Conservation (phyloP, 202 grass and related monocot species). For the Setaria viridis region DNA sequence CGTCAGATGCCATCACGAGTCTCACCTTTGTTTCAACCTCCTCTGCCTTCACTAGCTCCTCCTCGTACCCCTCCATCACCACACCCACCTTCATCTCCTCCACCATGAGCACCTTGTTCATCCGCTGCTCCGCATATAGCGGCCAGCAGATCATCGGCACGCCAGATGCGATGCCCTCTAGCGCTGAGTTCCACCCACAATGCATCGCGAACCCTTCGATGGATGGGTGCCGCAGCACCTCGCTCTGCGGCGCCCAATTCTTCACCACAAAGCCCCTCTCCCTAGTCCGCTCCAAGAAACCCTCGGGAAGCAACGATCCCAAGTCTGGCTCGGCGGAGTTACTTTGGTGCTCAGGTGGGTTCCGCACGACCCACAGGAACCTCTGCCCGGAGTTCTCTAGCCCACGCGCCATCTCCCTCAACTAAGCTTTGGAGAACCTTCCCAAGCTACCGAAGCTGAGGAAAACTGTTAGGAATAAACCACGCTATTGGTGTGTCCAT, state of each 20-base stretch:
- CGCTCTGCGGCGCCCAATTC: constrained; percentile 77
- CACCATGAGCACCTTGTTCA: constrained; percentile 71
- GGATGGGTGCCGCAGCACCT: constrained; percentile 59
- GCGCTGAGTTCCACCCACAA: constrained; percentile 80
- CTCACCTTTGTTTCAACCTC: constrained; percentile 69
- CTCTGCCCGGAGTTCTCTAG: constrained; percentile 60
- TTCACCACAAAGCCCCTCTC: constrained; percentile 54
- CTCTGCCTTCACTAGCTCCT: constrained; percentile 47
- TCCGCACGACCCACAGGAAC: constrained; percentile 75
- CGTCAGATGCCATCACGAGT: constrained; percentile 52
- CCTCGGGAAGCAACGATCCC: constrained; percentile 51
- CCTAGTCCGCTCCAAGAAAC: constrained; percentile 68
- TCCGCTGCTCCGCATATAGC: constrained; percentile 63
- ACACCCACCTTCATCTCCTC: constrained; percentile 69
- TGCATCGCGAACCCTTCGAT: constrained; percentile 68
- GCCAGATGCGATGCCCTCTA: constrained; percentile 57
- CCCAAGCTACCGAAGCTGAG: constrained; percentile 77
- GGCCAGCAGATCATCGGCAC: constrained; percentile 85
- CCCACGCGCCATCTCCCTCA: constrained; percentile 64
- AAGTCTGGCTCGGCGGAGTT: constrained; percentile 30
- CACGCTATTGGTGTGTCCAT: no score
- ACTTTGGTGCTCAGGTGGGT: constrained; percentile 19
- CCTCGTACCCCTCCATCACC: constrained; percentile 64
- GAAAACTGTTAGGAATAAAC: constrained; percentile 20
- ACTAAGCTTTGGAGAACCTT: constrained; percentile 54